These are phyloP conservation scores for Microbotryum scabiosae DNA, from an alignment of 1,284 basidiomycete species.

Conservation along the genomic window DNA sequence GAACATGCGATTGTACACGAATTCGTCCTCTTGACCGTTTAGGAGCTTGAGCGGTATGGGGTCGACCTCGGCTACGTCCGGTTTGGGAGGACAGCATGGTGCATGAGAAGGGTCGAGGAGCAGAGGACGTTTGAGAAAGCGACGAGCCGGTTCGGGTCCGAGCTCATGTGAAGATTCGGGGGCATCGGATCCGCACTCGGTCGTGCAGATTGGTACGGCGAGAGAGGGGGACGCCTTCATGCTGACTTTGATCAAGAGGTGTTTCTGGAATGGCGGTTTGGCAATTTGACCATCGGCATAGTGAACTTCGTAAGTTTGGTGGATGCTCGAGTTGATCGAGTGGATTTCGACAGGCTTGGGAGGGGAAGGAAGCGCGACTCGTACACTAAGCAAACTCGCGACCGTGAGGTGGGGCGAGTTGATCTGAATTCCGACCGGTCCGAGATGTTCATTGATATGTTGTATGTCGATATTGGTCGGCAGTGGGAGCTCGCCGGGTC, in stretches of 20 bases:
- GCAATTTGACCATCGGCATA: constrained; percentile 7
- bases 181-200: neutral
- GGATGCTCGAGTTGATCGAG: constrained; percentile 11
- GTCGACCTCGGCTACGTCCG: constrained; percentile 2
- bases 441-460: neutral
- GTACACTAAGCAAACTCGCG: constrained; percentile 14
- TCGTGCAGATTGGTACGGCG: neutral
- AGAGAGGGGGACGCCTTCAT: constrained; percentile 1
- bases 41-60: constrained; percentile 10
- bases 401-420: constrained; percentile 26
- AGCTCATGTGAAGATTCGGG: neutral
- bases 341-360: constrained; percentile 4
- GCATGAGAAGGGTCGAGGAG: neutral
- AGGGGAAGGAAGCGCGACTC: constrained; percentile 15
- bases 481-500: constrained; percentile 15
- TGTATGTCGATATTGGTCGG: constrained; percentile 6
- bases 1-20: constrained; percentile 6
- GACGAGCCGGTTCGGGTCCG: neutral
- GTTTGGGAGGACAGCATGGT: neutral
- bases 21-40: neutral
- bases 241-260: constrained; percentile 16
- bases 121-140: neutral
- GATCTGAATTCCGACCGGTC: constrained; percentile 19
- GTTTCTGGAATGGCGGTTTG: neutral
- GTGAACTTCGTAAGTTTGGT: constrained; percentile 11